These are phyloP conservation scores for Monosporascus sp. DNA, from an alignment of 2,329 filamentous ascomycete genomes.

Conservation along the genomic window DNA sequence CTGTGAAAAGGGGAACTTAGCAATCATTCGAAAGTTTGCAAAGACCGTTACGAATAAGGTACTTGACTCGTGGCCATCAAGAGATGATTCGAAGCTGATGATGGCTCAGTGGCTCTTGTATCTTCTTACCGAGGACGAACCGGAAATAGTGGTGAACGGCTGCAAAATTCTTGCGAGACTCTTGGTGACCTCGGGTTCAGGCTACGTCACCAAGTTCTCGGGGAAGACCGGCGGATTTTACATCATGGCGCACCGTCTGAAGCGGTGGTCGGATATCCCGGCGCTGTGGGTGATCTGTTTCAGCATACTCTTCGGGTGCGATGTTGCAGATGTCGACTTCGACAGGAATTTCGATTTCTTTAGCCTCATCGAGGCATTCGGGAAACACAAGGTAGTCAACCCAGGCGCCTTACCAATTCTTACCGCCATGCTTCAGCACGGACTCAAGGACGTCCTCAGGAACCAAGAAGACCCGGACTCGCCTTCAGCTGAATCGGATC, in stretches of 20 bases:
- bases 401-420: slow-evolving; percentile 77
- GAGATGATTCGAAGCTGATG: slow-evolving; percentile 26
- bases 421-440: slow-evolving; percentile 80
- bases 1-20: slow-evolving; percentile 64
- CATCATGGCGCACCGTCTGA: slow-evolving; percentile 77
- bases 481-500: slow-evolving; percentile 29
- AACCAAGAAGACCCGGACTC: slow-evolving; percentile 57
- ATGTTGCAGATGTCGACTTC: slow-evolving; percentile 70
- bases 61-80: slow-evolving; percentile 26
- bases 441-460: slow-evolving; percentile 64
- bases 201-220: slow-evolving; percentile 80
- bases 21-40: slow-evolving; percentile 79
- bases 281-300: slow-evolving; percentile 85
- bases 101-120: slow-evolving; percentile 76
- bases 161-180: slow-evolving; percentile 79
- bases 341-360: slow-evolving; percentile 69
- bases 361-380: slow-evolving; percentile 70
- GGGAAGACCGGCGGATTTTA: slow-evolving; percentile 80
- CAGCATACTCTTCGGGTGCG: slow-evolving; percentile 79
- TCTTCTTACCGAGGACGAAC: slow-evolving; percentile 79
- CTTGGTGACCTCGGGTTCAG: slow-evolving; percentile 73
- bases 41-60: slow-evolving; percentile 94
- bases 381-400: slow-evolving; percentile 61
- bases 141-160: slow-evolving; percentile 75
- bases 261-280: slow-evolving; percentile 82